phyloP scores from a whole-genome alignment of 768 basidiomycete species.

The Pleurotus citrinopileatus region DNA sequence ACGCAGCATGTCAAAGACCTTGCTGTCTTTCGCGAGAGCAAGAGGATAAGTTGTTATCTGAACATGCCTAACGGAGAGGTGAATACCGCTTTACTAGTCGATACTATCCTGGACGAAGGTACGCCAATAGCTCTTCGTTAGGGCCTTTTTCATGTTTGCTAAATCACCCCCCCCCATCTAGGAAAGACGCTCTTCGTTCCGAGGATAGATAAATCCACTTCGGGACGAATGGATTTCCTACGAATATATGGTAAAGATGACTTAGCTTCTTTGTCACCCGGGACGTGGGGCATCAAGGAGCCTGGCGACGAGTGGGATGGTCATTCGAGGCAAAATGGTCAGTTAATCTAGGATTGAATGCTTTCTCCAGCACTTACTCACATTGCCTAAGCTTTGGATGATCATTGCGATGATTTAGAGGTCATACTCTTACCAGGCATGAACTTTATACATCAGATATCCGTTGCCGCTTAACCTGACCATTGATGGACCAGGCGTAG shows the following conservation, averaged over 20 bases:
- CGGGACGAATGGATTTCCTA: constrained; percentile 63
- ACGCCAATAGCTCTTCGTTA: no score
- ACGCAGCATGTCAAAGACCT: constrained; percentile 44
- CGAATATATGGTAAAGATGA: constrained; percentile 59
- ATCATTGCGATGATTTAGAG: constrained; percentile 44
- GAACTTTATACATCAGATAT: constrained; percentile 3
- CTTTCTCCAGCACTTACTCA: constrained; percentile 6
- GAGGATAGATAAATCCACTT: constrained; percentile 44
- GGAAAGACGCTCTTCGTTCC: constrained; percentile 73
- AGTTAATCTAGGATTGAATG: constrained; percentile 19
- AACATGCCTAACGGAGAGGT: constrained; percentile 77
- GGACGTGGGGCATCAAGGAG: constrained; percentile 77
- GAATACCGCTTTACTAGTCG: constrained; percentile 51
- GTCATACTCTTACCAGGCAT: constrained; percentile 60
- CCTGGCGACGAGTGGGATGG: constrained; percentile 46
- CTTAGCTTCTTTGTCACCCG: constrained; percentile 51
- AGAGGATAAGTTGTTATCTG: constrained; percentile 68
- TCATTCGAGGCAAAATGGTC: constrained; percentile 49
- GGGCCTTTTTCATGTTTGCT: neutral
- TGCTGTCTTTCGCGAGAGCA: constrained; percentile 47
- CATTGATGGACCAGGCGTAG: no score
- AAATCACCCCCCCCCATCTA: constrained; percentile 19
- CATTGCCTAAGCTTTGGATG: constrained; percentile 31
- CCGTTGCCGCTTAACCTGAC: constrained; percentile 2
- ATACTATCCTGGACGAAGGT: constrained; percentile 56